Conservation (phyloP, 768 basidiomycete genomes). For the Lactarius pseudohatsudake region DNA sequence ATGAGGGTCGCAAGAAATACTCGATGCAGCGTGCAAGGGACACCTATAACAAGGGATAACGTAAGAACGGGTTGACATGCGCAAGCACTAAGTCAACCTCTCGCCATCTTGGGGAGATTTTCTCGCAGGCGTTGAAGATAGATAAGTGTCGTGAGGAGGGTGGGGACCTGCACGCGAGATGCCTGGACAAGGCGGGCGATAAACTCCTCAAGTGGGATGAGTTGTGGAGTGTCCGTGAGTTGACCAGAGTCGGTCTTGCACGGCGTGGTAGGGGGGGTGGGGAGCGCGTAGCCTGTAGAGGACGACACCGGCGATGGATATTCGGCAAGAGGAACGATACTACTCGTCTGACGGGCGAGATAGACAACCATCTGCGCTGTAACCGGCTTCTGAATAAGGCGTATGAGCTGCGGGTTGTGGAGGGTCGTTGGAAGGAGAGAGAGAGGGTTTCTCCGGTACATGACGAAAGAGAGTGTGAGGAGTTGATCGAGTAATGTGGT, state of each 20-base stretch:
- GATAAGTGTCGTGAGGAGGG: conserved; percentile 85
- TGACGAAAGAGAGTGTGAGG: conserved; percentile 41
- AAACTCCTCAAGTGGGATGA: conserved; percentile 79
- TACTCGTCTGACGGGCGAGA: conserved; percentile 75
- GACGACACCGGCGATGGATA: conserved; percentile 38
- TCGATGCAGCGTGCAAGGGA: conserved; percentile 91
- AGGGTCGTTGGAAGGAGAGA: conserved; percentile 74
- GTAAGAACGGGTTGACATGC: conserved; percentile 5
- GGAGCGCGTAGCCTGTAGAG: conserved; percentile 41
- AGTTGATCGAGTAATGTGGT: conserved; percentile 36
- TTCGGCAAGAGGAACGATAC: conserved; percentile 70
- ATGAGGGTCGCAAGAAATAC: conserved; percentile 96
- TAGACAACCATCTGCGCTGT: conserved; percentile 83
- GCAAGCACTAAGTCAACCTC: conserved; percentile 53
- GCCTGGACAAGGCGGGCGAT: conserved; percentile 76
- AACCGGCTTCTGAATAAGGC: conserved; percentile 75
- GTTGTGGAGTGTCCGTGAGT: conserved; percentile 34
- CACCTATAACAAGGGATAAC: conserved; percentile 42
- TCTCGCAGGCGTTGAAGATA: conserved; percentile 85
- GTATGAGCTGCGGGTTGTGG: conserved; percentile 81
- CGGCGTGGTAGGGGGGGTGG: conserved; percentile 72
- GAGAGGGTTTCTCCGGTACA: conserved; percentile 59
- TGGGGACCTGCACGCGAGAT: conserved; percentile 88
- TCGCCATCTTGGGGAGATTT: conserved; percentile 79
- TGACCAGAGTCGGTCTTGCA: conserved; percentile 44